Percentiles rank a stretch among this genome's conserved stretches.
Evolutionary conservation across 1,139 yeast species (phyloP).

Genomic region (Yamadazyma conglobata): DNA sequence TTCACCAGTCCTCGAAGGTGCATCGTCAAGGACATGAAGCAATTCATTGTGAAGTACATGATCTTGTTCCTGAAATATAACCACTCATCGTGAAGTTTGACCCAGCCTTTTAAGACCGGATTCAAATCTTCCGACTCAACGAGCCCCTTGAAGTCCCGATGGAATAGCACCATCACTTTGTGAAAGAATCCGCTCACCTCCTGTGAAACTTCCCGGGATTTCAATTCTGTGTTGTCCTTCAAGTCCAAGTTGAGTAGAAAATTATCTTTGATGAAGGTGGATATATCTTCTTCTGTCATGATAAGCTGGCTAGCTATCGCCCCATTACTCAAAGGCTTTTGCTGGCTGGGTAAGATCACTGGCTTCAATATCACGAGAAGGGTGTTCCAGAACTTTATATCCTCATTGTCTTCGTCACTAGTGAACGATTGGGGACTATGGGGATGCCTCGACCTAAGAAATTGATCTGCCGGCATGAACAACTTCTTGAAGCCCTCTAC

Average conservation of each 20-base stretch:
- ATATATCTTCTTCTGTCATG: constrained; percentile 31
- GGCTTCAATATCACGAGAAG: constrained; percentile 19
- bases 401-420: constrained; percentile 9
- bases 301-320: constrained; percentile 13
- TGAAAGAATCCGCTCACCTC: constrained; percentile 28
- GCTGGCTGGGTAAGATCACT: constrained; percentile 15
- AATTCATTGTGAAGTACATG: constrained; percentile 25
- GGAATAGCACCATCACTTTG: constrained; percentile 22
- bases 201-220: constrained; percentile 28
- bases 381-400: constrained; percentile 23
- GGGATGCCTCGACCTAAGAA: constrained; percentile 20
- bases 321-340: constrained; percentile 13
- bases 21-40: constrained; percentile 31
- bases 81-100: constrained; percentile 25
- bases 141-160: constrained; percentile 19
- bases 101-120: constrained; percentile 20
- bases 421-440: constrained; percentile 7
- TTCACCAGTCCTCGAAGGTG: constrained; percentile 20
- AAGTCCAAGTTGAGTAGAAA: constrained; percentile 12
- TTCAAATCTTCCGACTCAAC: constrained; percentile 4
- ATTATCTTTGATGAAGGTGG: constrained; percentile 24
- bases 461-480: constrained; percentile 41
- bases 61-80: constrained; percentile 30
- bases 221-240: constrained; percentile 27
- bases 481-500: constrained; percentile 37